These are phyloP conservation scores for Candida ipomoeae DNA, from an alignment of 805 yeast species.

Conservation along the genomic window DNA sequence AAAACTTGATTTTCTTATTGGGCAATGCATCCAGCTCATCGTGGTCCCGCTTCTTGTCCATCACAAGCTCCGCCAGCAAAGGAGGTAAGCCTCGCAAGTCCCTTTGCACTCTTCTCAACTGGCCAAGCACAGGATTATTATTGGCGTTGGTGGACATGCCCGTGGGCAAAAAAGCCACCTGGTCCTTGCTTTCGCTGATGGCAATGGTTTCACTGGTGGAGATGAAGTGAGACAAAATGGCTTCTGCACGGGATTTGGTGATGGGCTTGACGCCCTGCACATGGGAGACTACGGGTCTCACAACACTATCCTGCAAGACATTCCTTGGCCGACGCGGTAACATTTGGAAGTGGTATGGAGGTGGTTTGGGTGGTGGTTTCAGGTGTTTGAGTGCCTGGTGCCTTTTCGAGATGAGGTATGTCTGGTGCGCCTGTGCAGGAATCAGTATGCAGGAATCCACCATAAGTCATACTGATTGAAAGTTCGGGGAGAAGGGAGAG, in stretches of 20 bases:
- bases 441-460: too few species aligned
- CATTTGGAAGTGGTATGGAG: conserved; percentile 4
- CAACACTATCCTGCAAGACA: conserved; percentile 41
- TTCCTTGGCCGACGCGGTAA: conserved; percentile 37
- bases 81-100: conserved; percentile 82
- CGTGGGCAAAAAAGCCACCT: conserved; percentile 17
- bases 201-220: conserved; percentile 33
- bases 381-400: background rate
- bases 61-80: conserved; percentile 22
- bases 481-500: too few species aligned
- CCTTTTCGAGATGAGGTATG: conserved; percentile 2
- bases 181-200: conserved; percentile 25
- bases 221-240: conserved; percentile 41
- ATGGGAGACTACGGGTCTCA: conserved; percentile 43
- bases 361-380: background rate
- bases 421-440: background rate
- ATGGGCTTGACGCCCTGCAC: conserved; percentile 28
- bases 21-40: conserved; percentile 10
- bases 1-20: conserved; percentile 26
- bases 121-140: conserved; percentile 47
- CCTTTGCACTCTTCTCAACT: conserved; percentile 69
- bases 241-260: conserved; percentile 42
- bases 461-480: too few species aligned
- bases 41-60: conserved; percentile 5
- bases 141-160: conserved; percentile 33